phyloP scores from a whole-genome alignment of 495 filamentous ascomycete species.

The Trypethelium eluteriae region DNA sequence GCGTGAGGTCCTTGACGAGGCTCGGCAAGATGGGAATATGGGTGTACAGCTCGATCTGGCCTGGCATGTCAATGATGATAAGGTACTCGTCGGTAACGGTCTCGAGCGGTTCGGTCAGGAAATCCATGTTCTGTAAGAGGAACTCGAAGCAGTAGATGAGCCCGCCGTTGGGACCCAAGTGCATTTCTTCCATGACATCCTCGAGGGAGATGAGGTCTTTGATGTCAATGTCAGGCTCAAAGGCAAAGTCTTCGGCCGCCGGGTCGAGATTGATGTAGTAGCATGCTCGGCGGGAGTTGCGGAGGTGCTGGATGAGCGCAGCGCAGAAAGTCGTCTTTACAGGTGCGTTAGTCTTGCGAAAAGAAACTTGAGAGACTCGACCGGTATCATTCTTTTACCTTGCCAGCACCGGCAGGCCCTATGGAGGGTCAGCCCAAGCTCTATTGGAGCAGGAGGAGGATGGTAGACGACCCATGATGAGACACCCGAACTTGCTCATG shows the following conservation, averaged over 20 bases:
- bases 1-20: slow-evolving; percentile 73
- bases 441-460: slow-evolving; percentile 33
- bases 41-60: slow-evolving; percentile 97
- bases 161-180: slow-evolving; percentile 87
- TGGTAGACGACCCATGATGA: slow-evolving; percentile 71
- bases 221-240: slow-evolving; percentile 92
- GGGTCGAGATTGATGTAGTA: slow-evolving; percentile 99
- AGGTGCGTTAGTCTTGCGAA: slow-evolving; percentile 14
- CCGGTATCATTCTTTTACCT: slow-evolving; percentile 6
- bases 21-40: slow-evolving; percentile 86
- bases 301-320: slow-evolving; percentile 83
- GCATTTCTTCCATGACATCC: slow-evolving; percentile 97
- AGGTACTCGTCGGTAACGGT: slow-evolving; percentile 87
- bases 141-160: slow-evolving; percentile 98
- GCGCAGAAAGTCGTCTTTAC: slow-evolving; percentile 85
- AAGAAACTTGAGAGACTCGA: background rate
- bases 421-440: slow-evolving; percentile 13
- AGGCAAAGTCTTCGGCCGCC: slow-evolving; percentile 84
- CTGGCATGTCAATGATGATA: slow-evolving; percentile 96
- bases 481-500: slow-evolving; percentile 89
- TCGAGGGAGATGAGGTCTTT: slow-evolving; percentile 91
- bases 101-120: slow-evolving; percentile 79
- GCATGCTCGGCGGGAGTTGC: slow-evolving; percentile 77
- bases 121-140: slow-evolving; percentile 92
- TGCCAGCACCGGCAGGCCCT: slow-evolving; percentile 22